These are phyloP conservation scores for Pilasporangium apinafurcum DNA, from an alignment of 352 stramenopile species.

Conservation along the genomic window DNA sequence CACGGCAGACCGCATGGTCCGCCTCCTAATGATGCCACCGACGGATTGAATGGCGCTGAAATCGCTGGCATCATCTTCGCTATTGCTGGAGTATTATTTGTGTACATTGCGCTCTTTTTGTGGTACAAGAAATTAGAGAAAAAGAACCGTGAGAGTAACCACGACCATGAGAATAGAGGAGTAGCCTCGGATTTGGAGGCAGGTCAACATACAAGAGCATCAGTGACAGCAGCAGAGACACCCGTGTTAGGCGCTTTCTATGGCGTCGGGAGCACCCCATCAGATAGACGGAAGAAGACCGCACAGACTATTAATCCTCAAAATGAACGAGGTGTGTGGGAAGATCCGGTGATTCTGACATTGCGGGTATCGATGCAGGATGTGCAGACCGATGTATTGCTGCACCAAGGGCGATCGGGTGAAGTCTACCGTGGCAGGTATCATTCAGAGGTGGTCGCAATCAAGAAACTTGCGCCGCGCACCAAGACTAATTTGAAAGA, in stretches of 20 bases:
- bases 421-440: conserved; percentile 2
- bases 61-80: no score
- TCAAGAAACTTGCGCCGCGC: background rate
- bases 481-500: background rate
- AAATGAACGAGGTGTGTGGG: background rate
- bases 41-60: no score
- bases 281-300: no score
- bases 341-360: conserved; percentile 1
- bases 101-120: conserved; percentile 9
- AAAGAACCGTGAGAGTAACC: conserved; percentile 1
- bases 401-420: background rate
- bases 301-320: no score
- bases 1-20: no score
- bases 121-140: background rate
- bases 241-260: no score
- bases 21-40: no score
- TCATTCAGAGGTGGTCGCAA: background rate
- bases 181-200: no score
- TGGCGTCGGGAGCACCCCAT: no score
- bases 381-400: background rate
- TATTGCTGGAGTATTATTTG: conserved; percentile 8
- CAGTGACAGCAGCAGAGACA: background rate
- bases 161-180: no score
- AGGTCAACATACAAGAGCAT: background rate
- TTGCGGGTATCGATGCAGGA: background rate